A percentile compares a stretch with the other conserved stretches of the same genome.
Conservation (phyloP, 495 filamentous ascomycete species). For the Penicillium cataractarum region DNA sequence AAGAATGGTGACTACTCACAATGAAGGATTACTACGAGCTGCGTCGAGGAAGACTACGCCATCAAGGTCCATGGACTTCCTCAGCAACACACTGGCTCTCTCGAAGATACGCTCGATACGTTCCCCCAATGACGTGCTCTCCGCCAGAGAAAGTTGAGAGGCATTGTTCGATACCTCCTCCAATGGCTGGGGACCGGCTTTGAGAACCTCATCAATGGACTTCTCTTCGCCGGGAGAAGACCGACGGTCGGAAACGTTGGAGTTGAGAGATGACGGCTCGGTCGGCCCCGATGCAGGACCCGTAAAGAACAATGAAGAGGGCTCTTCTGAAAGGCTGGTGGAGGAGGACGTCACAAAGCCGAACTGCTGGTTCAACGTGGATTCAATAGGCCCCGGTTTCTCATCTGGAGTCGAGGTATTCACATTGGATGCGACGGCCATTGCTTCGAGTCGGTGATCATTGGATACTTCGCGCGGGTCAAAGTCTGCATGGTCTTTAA, state of each 20-base stretch:
- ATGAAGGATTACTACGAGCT: conserved; percentile 28
- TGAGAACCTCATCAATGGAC: conserved; percentile 13
- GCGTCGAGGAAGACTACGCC: conserved; percentile 48
- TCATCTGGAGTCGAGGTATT: not conserved
- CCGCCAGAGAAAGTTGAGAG: conserved; percentile 12
- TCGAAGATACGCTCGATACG: conserved; percentile 35
- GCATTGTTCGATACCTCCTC: not conserved
- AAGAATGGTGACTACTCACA: conserved; percentile 17
- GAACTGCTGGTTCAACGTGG: not conserved
- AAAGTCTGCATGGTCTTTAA: conserved; percentile 34
- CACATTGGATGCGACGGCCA: conserved; percentile 3
- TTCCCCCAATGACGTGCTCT: conserved; percentile 15
- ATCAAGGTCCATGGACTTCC: conserved; percentile 46
- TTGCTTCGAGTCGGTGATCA: conserved; percentile 14
- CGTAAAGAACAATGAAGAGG: conserved; percentile 9
- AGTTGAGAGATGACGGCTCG: conserved; percentile 22
- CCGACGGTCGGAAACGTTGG: conserved; percentile 14
- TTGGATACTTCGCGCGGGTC: conserved; percentile 29
- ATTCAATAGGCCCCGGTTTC: not conserved
- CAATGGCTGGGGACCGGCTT: not conserved
- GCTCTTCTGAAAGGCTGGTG: conserved; percentile 11
- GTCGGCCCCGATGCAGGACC: conserved; percentile 6
- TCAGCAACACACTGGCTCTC: conserved; percentile 41
- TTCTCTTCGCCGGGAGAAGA: conserved; percentile 20
- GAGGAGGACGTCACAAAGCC: conserved; percentile 7